Base-by-base conservation (phyloP, 139 green algal species). In the Micractinium sp. region DNA sequence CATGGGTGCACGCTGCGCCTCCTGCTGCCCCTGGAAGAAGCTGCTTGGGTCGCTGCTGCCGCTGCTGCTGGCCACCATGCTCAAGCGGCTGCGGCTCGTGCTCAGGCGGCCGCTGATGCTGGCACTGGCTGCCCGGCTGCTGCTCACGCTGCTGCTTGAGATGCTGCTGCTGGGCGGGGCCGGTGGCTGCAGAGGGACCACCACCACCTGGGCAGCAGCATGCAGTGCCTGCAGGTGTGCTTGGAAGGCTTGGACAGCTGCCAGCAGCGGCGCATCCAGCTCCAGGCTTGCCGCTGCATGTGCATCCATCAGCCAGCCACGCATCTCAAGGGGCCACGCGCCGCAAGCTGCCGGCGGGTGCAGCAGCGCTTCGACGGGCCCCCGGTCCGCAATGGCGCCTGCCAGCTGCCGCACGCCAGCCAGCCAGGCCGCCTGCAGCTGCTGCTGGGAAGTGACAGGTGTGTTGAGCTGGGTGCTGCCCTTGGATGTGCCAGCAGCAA, bases 291-390 rank as follows among this genome's bases (percentile, higher is more conserved):
- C 85, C 23, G 85, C 73, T 23, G 22, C 36, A 4, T 31, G 56
- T 14, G 47, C 73, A 29, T 82, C 47, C 23, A 41, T 33, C 85
- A 82, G 85, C 73, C 85, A 89, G 19, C 85, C 18, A 35, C 29
- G 67, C 67, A 81, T 67, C 66, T 79, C 83, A 23, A 67, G 66
- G 16, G 66, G 83, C 66, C 83, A 87, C 0, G 25, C 35, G 23
- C 22, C 20, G 85, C 74, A 83, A 25, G 73, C 47, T 29, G 73
- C 4, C 22, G 27, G 85, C 13, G 73, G 60, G 53, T 35, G 73
- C 22, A 60, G 13, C 20, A 89, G 33, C 9, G 53, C 73, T 22
- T 35, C 85, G 0, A 33, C 1, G 13, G 33, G 27, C 9, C 53
- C 74, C 0, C 33, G 41, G n/a, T 88, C 39, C 9, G 22, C 31